phyloP scores from a whole-genome alignment of 202 grass and related monocot genomes.

The Cymbopogon flexuosus region DNA sequence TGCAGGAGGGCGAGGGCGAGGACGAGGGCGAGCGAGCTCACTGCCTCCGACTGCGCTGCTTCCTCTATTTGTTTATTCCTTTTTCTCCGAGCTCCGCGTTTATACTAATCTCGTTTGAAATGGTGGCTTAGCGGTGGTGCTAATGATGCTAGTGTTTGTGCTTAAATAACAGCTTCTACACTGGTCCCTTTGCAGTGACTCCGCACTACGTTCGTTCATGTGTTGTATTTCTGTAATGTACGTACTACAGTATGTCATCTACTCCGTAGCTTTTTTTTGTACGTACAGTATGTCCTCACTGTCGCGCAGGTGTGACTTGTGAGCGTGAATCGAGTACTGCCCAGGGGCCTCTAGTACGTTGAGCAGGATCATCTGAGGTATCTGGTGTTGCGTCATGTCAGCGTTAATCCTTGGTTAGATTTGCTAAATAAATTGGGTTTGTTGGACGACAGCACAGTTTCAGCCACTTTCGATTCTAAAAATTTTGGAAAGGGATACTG shows the following conservation, averaged over 20 bases:
- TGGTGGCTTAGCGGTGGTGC: neutral
- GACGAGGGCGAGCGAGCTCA: neutral
- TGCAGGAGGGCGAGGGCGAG: neutral
- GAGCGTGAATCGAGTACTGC: neutral
- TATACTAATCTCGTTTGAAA: neutral
- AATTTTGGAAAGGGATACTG: neutral
- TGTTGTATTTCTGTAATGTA: no score
- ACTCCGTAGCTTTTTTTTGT: neutral
- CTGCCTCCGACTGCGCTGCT: slow-evolving; percentile 27
- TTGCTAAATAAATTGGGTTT: no score
- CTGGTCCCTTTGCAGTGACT: no score
- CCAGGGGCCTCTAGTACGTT: no score
- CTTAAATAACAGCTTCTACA: no score
- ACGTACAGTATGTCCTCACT: neutral
- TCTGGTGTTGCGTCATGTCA: neutral
- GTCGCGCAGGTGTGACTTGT: neutral
- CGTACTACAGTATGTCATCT: neutral
- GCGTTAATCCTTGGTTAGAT: neutral
- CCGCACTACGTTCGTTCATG: no score
- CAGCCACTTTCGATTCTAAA: no score
- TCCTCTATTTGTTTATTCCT: neutral
- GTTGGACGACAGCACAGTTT: no score
- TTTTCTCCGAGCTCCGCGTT: neutral
- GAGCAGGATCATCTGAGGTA: neutral
- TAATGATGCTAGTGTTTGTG: neutral